Conservation (phyloP, 2,329 filamentous ascomycete genomes). For the Aschersonia sp. region DNA sequence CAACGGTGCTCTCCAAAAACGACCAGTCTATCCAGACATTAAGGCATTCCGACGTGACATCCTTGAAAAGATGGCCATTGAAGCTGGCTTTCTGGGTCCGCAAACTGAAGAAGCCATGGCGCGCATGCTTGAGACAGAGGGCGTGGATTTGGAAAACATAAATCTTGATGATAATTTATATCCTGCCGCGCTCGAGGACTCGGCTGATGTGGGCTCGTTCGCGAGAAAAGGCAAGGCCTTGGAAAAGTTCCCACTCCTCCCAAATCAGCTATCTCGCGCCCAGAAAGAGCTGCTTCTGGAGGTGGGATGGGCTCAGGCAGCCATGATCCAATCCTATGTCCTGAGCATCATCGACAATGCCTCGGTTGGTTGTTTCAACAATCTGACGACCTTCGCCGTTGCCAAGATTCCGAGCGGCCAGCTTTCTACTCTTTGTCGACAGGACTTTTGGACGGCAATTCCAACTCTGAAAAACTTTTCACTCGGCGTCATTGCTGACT, state of each 20-base stretch:
- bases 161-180: conserved; percentile 18
- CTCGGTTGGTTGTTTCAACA: conserved; percentile 27
- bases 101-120: conserved; percentile 18
- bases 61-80: conserved; percentile 20
- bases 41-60: conserved; percentile 4
- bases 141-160: conserved; percentile 12
- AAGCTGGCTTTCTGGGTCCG: conserved; percentile 18
- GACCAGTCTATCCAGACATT: neutral
- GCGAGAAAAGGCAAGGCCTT: neutral
- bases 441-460: conserved; percentile 48
- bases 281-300: conserved; percentile 57
- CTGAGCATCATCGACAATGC: conserved; percentile 48
- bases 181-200: neutral
- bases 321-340: conserved; percentile 53
- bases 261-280: conserved; percentile 39
- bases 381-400: conserved; percentile 45
- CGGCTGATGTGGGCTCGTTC: neutral
- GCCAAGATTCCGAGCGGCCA: conserved; percentile 50
- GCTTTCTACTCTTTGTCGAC: conserved; percentile 36
- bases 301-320: conserved; percentile 53
- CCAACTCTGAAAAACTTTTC: conserved; percentile 38
- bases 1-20: conserved; percentile 9
- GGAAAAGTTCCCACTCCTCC: conserved; percentile 23
- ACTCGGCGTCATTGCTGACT: conserved; percentile 50
- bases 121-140: conserved; percentile 20